phyloP scores from a whole-genome alignment of 2,329 filamentous ascomycete genomes.

The Arthroderma sp. region DNA sequence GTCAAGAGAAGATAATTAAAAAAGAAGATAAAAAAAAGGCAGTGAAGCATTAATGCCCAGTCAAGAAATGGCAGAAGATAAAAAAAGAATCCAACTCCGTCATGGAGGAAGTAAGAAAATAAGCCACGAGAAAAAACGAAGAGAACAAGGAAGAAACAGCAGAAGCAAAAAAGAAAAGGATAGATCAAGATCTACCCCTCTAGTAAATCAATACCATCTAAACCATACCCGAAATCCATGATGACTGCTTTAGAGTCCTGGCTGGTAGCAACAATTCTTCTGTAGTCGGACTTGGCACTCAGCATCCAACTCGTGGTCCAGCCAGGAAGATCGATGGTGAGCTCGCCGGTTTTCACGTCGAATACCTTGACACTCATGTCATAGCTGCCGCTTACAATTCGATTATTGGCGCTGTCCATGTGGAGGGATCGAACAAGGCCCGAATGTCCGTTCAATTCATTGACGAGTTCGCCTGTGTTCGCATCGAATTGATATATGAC shows the following conservation, averaged over 20 bases:
- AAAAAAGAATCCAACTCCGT: too few relatives aligned
- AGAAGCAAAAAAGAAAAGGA: too few relatives aligned
- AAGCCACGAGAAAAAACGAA: too few relatives aligned
- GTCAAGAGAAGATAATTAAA: too few relatives aligned
- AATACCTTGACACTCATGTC: constrained; percentile 94
- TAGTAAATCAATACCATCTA: constrained; percentile 38
- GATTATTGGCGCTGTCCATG: constrained; percentile 72
- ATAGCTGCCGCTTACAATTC: constrained; percentile 84
- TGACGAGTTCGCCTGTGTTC: constrained; percentile 70
- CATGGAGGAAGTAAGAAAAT: too few relatives aligned
- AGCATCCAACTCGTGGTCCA: constrained; percentile 97
- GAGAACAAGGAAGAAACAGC: too few relatives aligned
- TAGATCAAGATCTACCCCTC: constrained; percentile 20
- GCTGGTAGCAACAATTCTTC: constrained; percentile 84
- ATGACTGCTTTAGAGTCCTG: constrained; percentile 88
- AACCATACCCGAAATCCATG: constrained; percentile 67
- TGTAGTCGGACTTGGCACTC: constrained; percentile 88
- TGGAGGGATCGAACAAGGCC: constrained; percentile 81
- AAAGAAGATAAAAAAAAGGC: too few relatives aligned
- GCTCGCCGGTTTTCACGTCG: constrained; percentile 65
- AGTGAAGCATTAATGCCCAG: too few relatives aligned
- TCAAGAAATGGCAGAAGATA: too few relatives aligned
- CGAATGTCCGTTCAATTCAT: constrained; percentile 68
- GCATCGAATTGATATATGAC: constrained; percentile 94
- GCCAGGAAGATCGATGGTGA: constrained; percentile 73